Base-by-base conservation (phyloP, 768 basidiomycete genomes). In the Mycena pura region DNA sequence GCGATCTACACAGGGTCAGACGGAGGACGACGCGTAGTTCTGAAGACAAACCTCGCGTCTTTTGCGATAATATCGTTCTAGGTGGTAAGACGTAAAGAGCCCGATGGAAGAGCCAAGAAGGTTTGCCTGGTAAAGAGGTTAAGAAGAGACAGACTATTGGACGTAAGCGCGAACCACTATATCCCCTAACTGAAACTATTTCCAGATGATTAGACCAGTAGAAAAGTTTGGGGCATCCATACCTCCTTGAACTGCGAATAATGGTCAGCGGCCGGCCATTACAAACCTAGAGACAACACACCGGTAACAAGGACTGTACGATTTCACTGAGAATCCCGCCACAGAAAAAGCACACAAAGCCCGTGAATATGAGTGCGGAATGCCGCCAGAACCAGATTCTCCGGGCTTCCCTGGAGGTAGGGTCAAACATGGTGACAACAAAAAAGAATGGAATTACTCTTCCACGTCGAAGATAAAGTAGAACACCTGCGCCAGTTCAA, bases 391-490 rank as follows among this genome's bases (percentile, higher is more conserved):
- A 89, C 92, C 93, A 95, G 73, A 94, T 83, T 63, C 92, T 81
- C 60, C 92, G 78, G 7, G 88, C 87, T 52, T 88, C 88, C 71
- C 93, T 95, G 51, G 38, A 24, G 46, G 6, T 39, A n/a, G n/a
- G 53, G 29, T 36, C 38, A 46, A 38, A 44, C 32, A 45, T 29
- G 60, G 60, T 31, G 17, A 9, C 22, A 13, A 28, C 13, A 13
- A 34, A 24, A 41, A 7, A 63, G 31, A 22, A 9, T 4, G 14
- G 45, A 39, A 27, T 72, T 67, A 95, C 92, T 95, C 93, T 60
- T 95, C 93, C 9, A 93, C 87, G 68, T 95, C 93, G 31, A 92
- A 82, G 45, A 94, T 91, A 69, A 93, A 94, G 74, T 93, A 95
- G 73, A 94, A 94, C 6, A 93, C 84, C 3, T 63, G 19, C 15